Conservation (phyloP, 2,329 filamentous ascomycete genomes). For the Ophiosphaerella korrae region DNA sequence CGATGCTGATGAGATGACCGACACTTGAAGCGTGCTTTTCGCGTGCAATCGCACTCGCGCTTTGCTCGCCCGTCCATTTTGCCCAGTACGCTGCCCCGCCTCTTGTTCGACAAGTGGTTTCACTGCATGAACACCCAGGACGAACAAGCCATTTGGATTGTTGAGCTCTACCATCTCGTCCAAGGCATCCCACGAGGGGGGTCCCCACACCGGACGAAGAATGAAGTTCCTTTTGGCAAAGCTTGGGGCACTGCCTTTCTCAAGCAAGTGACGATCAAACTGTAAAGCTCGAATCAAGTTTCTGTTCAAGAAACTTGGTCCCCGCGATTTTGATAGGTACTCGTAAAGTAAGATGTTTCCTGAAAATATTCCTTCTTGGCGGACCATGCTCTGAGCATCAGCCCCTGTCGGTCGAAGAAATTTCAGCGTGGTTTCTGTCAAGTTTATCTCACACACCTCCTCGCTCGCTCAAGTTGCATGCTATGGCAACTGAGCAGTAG, state of each 20-base stretch:
- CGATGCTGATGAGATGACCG: conserved; percentile 7
- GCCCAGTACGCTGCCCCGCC: neutral
- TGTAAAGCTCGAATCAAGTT: conserved; percentile 29
- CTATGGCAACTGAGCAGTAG: conserved; percentile 2
- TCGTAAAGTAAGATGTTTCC: conserved; percentile 36
- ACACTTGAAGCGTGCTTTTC: conserved; percentile 6
- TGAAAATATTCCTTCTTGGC: conserved; percentile 17
- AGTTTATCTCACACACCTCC: neutral
- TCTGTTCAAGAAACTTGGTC: conserved; percentile 31
- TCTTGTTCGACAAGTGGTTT: conserved; percentile 2
- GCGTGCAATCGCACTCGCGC: conserved; percentile 7
- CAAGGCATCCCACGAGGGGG: conserved; percentile 23
- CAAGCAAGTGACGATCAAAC: conserved; percentile 19
- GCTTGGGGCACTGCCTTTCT: neutral
- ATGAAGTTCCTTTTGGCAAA: neutral
- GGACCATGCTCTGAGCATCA: conserved; percentile 30
- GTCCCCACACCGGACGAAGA: conserved; percentile 27
- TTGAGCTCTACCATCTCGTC: conserved; percentile 32
- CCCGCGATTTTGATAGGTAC: conserved; percentile 24
- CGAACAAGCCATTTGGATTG: conserved; percentile 21
- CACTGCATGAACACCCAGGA: conserved; percentile 23
- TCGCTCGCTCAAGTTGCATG: neutral
- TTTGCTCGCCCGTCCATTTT: conserved; percentile 1
- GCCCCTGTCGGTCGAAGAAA: neutral
- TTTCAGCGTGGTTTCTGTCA: neutral